Conservation (phyloP, 2,329 filamentous ascomycete genomes). For the Cladobotryum protrusum region DNA sequence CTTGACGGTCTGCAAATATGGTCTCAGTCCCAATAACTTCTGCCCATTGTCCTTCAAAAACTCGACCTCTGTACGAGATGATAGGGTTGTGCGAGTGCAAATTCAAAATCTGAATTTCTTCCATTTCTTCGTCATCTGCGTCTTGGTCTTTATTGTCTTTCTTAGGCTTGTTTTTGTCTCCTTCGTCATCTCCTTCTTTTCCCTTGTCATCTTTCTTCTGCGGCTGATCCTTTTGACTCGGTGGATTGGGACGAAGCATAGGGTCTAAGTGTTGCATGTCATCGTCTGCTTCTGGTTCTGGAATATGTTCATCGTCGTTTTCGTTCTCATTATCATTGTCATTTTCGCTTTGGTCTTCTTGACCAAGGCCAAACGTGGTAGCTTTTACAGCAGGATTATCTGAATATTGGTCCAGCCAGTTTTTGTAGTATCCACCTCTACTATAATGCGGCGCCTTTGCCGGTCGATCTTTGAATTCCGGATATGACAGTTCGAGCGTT, state of each 20-base stretch:
- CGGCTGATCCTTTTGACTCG: not conserved
- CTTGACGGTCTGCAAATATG: slow-evolving; percentile 54
- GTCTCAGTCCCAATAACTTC: slow-evolving; percentile 80
- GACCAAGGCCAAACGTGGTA: slow-evolving; percentile 3
- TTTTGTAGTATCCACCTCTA: slow-evolving; percentile 42
- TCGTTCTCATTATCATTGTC: slow-evolving; percentile 13
- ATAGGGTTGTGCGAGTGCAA: slow-evolving; percentile 71
- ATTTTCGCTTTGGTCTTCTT: slow-evolving; percentile 7
- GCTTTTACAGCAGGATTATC: slow-evolving; percentile 11
- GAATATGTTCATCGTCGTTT: slow-evolving; percentile 17
- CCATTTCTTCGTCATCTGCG: slow-evolving; percentile 9
- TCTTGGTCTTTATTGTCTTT: slow-evolving; percentile 6
- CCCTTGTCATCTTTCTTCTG: slow-evolving; percentile 3
- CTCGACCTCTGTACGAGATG: slow-evolving; percentile 69
- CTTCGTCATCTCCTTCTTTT: slow-evolving; percentile 16
- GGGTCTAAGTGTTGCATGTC: slow-evolving; percentile 26
- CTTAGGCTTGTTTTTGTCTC: slow-evolving; percentile 7
- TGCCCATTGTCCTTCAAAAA: slow-evolving; percentile 77
- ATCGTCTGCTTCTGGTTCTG: slow-evolving; percentile 14
- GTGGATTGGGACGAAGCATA: slow-evolving; percentile 25
- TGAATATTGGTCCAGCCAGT: slow-evolving; percentile 30
- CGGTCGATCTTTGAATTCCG: slow-evolving; percentile 46
- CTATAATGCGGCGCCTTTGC: slow-evolving; percentile 32
- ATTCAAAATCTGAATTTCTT: slow-evolving; percentile 72
- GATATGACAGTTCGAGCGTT: slow-evolving; percentile 56